phyloP scores from a whole-genome alignment of 257 asterid genomes.

The Solanum paucissectum region DNA sequence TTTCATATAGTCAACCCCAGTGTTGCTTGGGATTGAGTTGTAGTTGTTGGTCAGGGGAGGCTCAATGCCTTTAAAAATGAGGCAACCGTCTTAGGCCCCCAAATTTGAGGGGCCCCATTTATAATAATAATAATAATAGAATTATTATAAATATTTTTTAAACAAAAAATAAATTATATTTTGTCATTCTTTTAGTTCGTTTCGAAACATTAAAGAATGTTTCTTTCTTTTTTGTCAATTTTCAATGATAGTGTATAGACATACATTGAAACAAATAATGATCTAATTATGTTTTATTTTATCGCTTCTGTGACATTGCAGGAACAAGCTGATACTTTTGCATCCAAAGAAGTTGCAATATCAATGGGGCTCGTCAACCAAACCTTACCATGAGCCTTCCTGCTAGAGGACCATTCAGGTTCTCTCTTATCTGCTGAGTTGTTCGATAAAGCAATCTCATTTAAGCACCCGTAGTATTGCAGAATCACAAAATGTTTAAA shows the following conservation, averaged over 20 bases:
- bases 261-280: background rate
- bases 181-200: too few species aligned
- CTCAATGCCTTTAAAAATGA: too few species aligned
- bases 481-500: background rate
- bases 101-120: too few species aligned
- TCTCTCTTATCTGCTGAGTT: background rate
- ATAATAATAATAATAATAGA: too few species aligned
- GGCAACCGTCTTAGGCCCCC: too few species aligned
- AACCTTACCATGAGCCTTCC: conserved; percentile 47
- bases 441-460: background rate
- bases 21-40: background rate
- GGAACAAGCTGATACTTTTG: conserved; percentile 84
- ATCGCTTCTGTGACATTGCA: conserved; percentile 22
- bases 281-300: background rate
- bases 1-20: background rate
- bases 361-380: conserved; percentile 80
- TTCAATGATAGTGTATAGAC: background rate
- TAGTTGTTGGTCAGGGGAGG: background rate
- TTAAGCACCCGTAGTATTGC: background rate
- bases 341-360: conserved; percentile 75
- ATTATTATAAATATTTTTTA: too few species aligned
- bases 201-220: too few species aligned
- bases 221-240: background rate
- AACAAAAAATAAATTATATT: too few species aligned
- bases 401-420: background rate